Base-by-base conservation (phyloP, 148 eudicot species). In the Camellia japonica region DNA sequence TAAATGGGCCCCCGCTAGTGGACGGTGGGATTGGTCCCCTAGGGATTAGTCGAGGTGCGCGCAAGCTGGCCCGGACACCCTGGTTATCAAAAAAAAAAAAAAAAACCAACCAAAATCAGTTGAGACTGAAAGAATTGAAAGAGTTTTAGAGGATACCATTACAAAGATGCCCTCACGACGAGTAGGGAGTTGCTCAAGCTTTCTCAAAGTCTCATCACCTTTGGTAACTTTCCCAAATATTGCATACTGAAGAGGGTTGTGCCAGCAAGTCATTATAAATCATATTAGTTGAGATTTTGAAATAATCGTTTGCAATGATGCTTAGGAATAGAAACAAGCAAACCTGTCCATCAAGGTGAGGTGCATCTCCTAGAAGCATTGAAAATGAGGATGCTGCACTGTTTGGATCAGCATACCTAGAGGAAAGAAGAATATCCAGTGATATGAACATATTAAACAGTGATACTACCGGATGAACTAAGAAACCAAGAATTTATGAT, bases 301-400 rank as follows among this genome's bases (percentile, higher is more conserved):
- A 75, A 79, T 20, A 11, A 46, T 43, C 23, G 18, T 46, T 65
- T 13, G 9, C 7, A 67, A 41, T 46, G 41, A 44, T 46, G 8
- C 12, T 44, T 47, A 42, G 55, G 14, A 76, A 75, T 23, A 8
- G n/a, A 19, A 38, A 81, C 76, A 61, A 86, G 16, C 87, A 82
- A 83, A 93, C 99, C 88, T 90, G 79, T 77, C 88, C 90, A 87
- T 96, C 97, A 84, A 93, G 97, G 82, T 96, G 99, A 82, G 98
- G 98, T 41, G 99, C 98, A 85, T 96, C 87, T 78, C 97, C 97
- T 51, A 96, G 97, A 83, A 96, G 99, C 62, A 96, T 92, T 52
- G 97, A 96, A 77, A 95, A 95, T 68, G 99, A 95, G 78, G 99
- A 93, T 60, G 84, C 78, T 79, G 88, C 99, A 87, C 99, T 96